Base-by-base conservation (phyloP, 176 grass and related monocot species). In the Oryza meridionalis region DNA sequence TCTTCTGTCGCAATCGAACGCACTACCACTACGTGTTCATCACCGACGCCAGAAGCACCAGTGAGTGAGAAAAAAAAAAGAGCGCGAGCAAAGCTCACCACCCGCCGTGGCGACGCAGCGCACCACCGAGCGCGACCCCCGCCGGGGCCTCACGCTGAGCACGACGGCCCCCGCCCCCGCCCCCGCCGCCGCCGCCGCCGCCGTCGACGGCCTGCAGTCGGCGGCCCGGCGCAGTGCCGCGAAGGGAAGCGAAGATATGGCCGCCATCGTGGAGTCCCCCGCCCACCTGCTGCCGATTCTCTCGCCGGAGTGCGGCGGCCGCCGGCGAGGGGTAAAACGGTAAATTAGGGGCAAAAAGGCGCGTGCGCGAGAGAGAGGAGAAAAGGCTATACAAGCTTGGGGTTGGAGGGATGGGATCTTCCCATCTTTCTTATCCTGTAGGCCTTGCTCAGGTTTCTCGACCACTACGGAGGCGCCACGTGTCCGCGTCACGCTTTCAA, bases 181-280 rank as follows among this genome's bases (percentile, higher is more conserved):
- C 35, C 5, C 5, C 32, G 32, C n/a, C 17, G 33, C 33, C 33
- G 33, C 35, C 5, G 35, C 4, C 33, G 33, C 5, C 62, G 72
- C 62, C 72, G 79, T 50, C 6, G 80, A 74, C 61, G 86, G 70
- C 49, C 88, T 94, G 85, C 92, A 87, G 51, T 92, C 89, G 21
- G 84, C 24, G 11, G 65, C 85, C 32, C 92, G 80, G 51, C 91
- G 89, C 72, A 93, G 81, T 44, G 89, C 87, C 2, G 91, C 82
- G 70, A 95, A 88, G 45, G 93, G 87, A 29, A 95, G 72, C 11
- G 93, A 93, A 14, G 93, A 87, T 65, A 95, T 78, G 59, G 93
- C 87, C 32, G 93, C 93, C 96, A 98, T 95, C 65, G 77, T 26
- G 50, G 46, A 42, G 4, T 31, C 29, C 45, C 47, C 17, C 77